Percentiles rank a stretch among this genome's conserved stretches.
Conservation (phyloP, 495 filamentous ascomycete species). For the Annulohypoxylon moriforme region DNA sequence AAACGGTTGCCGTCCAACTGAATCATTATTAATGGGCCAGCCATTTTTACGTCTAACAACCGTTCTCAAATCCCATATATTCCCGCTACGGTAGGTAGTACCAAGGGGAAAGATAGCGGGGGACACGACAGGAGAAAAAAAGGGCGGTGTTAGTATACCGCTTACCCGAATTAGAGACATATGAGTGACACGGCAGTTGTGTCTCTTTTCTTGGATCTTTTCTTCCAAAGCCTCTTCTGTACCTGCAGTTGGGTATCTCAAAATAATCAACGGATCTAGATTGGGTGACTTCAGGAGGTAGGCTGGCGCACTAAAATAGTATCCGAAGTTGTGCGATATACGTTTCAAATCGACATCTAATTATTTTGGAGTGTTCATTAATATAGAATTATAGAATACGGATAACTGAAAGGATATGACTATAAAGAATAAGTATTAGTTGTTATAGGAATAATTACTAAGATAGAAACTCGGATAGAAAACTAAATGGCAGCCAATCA, state of each 20-base stretch:
- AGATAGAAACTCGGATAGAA: not conserved
- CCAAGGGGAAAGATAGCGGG: conserved; percentile 8
- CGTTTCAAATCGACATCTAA: not conserved
- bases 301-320: not conserved
- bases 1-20: no score
- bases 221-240: conserved; percentile 5
- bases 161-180: conserved; percentile 2
- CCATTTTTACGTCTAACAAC: no score
- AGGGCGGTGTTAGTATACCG: conserved; percentile 10
- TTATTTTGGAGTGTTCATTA: no score
- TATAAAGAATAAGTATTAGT: not conserved
- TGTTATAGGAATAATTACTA: not conserved
- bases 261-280: not conserved
- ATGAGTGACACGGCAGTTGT: conserved; percentile 15
- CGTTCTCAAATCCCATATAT: no score
- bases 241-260: conserved; percentile 18
- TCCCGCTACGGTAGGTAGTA: no score
- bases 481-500: conserved; percentile 21
- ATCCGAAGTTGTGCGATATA: not conserved
- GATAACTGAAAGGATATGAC: not conserved
- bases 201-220: not conserved
- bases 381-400: not conserved
- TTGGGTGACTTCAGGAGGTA: not conserved
- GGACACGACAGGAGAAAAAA: not conserved
- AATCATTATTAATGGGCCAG: no score